Evolutionary conservation across 768 basidiomycete genomes (phyloP).

Genomic region (Grammothele lineata): DNA sequence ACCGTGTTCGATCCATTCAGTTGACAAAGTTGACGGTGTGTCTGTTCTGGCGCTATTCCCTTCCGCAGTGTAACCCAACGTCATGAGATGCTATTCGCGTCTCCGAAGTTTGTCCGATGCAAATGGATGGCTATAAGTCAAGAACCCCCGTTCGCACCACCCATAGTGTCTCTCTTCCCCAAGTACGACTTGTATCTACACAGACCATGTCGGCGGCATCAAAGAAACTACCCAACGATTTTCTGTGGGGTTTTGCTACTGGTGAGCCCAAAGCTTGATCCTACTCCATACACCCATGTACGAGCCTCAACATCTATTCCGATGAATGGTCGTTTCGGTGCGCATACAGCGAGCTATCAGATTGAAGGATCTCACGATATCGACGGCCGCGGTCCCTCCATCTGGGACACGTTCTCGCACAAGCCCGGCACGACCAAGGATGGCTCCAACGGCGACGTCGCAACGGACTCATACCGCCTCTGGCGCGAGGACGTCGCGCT

Average conservation of each 20-base stretch:
- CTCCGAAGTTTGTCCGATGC: too few species aligned
- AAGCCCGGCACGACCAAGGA: constrained; percentile 40
- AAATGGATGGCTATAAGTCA: too few species aligned
- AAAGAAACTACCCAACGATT: constrained; percentile 44
- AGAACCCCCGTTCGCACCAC: too few species aligned
- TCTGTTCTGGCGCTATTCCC: too few species aligned
- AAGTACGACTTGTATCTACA: too few species aligned
- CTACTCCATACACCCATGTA: background rate
- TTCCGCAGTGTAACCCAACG: too few species aligned
- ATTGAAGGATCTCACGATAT: constrained; percentile 43
- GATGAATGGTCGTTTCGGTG: background rate
- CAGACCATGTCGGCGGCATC: too few species aligned
- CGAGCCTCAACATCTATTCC: background rate
- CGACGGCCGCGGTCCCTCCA: constrained; percentile 36
- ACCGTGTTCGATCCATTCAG: too few species aligned
- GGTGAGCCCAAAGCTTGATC: constrained; percentile 37
- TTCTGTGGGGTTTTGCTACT: constrained; percentile 69
- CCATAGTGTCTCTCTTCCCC: too few species aligned
- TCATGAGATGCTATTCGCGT: too few species aligned
- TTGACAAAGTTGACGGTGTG: too few species aligned
- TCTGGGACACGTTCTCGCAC: constrained; percentile 49
- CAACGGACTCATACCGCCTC: constrained; percentile 41
- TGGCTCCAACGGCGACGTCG: constrained; percentile 40
- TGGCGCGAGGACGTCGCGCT: constrained; percentile 43
- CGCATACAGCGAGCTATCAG: constrained; percentile 44